These are phyloP conservation scores for Naematelia aurantialba DNA, from an alignment of 768 basidiomycete genomes.

Conservation along the genomic window DNA sequence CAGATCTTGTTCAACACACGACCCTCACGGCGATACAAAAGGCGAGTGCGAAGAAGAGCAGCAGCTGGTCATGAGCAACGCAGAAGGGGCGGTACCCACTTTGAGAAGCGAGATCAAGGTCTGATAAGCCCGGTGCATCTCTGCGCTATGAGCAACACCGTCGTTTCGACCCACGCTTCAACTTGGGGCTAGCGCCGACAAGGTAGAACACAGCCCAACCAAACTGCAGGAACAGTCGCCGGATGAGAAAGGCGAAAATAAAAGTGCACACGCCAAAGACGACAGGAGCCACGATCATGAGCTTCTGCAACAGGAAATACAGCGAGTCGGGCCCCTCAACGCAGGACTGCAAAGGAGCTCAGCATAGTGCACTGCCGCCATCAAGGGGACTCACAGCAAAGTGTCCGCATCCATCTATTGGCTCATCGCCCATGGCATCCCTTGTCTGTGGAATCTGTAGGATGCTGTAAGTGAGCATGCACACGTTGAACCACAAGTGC, in stretches of 20 bases:
- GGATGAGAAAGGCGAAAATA: conserved; percentile 18
- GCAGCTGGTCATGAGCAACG: conserved; percentile 8
- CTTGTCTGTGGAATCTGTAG: conserved; percentile 40
- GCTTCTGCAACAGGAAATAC: conserved; percentile 21
- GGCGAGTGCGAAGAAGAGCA: conserved; percentile 33
- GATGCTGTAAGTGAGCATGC: conserved; percentile 31
- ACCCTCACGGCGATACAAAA: conserved; percentile 39
- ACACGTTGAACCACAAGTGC: conserved; percentile 32
- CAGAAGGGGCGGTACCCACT: too few relatives aligned
- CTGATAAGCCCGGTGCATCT: conserved; percentile 35
- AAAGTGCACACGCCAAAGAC: conserved; percentile 30
- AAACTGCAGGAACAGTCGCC: conserved; percentile 24
- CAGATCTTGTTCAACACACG: conserved; percentile 1
- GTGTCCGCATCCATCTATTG: conserved; percentile 21
- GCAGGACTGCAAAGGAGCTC: conserved; percentile 17
- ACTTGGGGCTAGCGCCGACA: conserved; percentile 31
- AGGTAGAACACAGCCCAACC: conserved; percentile 38
- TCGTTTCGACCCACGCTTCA: conserved; percentile 31
- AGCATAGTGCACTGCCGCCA: background rate
- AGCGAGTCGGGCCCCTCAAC: conserved; percentile 25
- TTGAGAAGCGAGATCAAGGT: conserved; percentile 35
- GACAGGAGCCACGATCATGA: conserved; percentile 38
- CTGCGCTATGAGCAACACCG: conserved; percentile 16
- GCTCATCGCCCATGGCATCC: conserved; percentile 20
- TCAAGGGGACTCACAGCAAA: conserved; percentile 14